A percentile compares a stretch with the other conserved stretches of the same genome.
Evolutionary conservation across 1,284 basidiomycete species (phyloP).

Genomic region (Ganoderma sinense): DNA sequence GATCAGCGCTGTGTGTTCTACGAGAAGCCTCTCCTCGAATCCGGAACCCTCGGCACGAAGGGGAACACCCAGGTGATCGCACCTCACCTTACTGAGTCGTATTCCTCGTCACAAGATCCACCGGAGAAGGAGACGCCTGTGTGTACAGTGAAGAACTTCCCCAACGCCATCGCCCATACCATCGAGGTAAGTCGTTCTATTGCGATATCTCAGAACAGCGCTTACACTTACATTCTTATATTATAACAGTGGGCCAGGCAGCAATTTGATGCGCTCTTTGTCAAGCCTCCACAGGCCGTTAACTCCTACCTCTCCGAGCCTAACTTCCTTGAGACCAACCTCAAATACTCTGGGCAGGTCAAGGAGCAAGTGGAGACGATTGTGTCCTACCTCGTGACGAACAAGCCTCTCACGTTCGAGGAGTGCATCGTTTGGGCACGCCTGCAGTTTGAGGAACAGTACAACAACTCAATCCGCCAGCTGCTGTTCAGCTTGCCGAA

Average conservation of each 20-base stretch:
- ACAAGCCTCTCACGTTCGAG: constrained; percentile 95
- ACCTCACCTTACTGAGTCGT: constrained; percentile 96
- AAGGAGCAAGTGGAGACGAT: constrained; percentile 93
- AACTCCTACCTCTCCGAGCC: constrained; percentile 98
- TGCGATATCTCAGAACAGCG: neutral
- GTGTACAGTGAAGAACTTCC: constrained; percentile 99
- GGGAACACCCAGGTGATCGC: constrained; percentile 98
- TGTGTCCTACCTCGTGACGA: constrained; percentile 88
- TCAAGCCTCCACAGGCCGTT: constrained; percentile 93
- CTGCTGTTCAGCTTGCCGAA: constrained; percentile 94
- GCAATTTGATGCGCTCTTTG: constrained; percentile 93
- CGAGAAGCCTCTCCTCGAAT: constrained; percentile 96
- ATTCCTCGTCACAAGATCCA: constrained; percentile 98
- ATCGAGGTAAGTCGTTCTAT: constrained; percentile 73
- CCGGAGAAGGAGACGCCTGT: constrained; percentile 98
- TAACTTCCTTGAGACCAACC: constrained; percentile 91
- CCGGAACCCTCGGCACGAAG: constrained; percentile 98
- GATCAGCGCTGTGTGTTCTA: constrained; percentile 99
- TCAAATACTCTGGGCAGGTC: constrained; percentile 92
- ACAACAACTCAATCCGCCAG: constrained; percentile 94
- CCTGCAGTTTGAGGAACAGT: constrained; percentile 95
- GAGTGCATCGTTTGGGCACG: constrained; percentile 99
- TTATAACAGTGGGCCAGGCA: constrained; percentile 86
- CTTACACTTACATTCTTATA: constrained; percentile 21
- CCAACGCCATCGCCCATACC: constrained; percentile 98